Evolutionary conservation across 2,329 filamentous ascomycete genomes (phyloP).

Genomic region (Hymenoscyphus fructigenus): DNA sequence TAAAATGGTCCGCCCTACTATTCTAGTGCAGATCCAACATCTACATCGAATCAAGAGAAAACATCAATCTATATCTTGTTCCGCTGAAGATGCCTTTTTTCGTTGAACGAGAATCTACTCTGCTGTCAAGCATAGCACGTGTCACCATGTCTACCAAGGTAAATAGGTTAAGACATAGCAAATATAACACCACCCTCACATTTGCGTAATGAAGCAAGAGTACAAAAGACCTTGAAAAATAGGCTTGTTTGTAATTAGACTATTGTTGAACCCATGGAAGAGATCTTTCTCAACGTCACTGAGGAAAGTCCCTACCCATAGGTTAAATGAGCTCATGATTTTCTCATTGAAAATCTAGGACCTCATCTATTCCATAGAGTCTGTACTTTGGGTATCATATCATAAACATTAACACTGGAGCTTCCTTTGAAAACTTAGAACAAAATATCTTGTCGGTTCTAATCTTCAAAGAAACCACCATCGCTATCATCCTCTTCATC

Average conservation of each 20-base stretch:
- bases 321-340: neutral
- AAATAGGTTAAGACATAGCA: neutral
- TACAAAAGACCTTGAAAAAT: neutral
- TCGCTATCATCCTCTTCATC: constrained; percentile 47
- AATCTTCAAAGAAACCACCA: constrained; percentile 57
- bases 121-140: constrained; percentile 1
- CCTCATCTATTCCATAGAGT: constrained; percentile 7
- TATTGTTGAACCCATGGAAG: neutral
- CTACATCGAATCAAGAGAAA: neutral
- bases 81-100: neutral
- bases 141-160: neutral
- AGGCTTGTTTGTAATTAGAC: neutral
- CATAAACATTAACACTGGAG: constrained; percentile 9
- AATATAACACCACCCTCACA: neutral
- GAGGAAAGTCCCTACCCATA: neutral
- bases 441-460: constrained; percentile 3
- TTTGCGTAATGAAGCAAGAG: neutral
- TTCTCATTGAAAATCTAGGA: constrained; percentile 7
- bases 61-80: neutral
- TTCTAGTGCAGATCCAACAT: neutral
- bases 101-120: neutral
- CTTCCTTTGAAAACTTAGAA: neutral
- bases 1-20: neutral
- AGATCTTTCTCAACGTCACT: neutral
- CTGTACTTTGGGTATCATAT: constrained; percentile 21